phyloP scores from a whole-genome alignment of 2,329 filamentous ascomycete genomes.

The Aspergillus candidus region DNA sequence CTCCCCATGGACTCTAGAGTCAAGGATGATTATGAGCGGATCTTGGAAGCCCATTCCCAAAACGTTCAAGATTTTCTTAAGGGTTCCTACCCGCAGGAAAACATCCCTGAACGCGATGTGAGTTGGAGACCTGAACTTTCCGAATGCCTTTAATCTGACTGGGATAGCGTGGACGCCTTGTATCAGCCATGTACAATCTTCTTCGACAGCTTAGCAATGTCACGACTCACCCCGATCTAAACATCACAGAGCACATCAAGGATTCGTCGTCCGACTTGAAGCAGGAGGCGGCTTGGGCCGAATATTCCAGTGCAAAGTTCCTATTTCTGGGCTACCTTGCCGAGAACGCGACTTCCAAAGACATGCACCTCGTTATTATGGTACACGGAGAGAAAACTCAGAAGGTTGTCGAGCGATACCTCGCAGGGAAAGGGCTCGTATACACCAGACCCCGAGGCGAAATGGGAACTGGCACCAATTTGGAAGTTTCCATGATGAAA shows the following conservation, averaged over 20 bases:
- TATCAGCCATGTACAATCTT: constrained; percentile 30
- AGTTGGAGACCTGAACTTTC: background rate
- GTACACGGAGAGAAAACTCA: constrained; percentile 31
- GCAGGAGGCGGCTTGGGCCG: constrained; percentile 40
- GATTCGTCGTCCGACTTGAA: constrained; percentile 27
- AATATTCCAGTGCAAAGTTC: constrained; percentile 45
- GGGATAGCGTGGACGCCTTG: constrained; percentile 19
- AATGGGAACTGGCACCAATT: constrained; percentile 24
- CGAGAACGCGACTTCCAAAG: constrained; percentile 27
- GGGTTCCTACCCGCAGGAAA: constrained; percentile 10
- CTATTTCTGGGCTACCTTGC: constrained; percentile 39
- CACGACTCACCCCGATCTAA: constrained; percentile 41
- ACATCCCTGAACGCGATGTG: constrained; percentile 21
- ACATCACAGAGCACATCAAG: constrained; percentile 35
- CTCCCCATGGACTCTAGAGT: constrained; percentile 41
- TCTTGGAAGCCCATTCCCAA: constrained; percentile 24
- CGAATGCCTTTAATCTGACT: constrained; percentile 10
- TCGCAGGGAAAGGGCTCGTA: constrained; percentile 36
- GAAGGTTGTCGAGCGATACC: constrained; percentile 37
- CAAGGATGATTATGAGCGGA: constrained; percentile 37
- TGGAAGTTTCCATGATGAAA: constrained; percentile 34
- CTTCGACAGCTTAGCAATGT: constrained; percentile 38
- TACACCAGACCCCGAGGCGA: constrained; percentile 27
- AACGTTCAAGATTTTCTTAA: constrained; percentile 26
- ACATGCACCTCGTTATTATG: constrained; percentile 37